Percentiles rank a stretch among this genome's conserved stretches.
Evolutionary conservation across 208 protist genomes (phyloP).

Genomic region (Zelonia costaricensis): DNA sequence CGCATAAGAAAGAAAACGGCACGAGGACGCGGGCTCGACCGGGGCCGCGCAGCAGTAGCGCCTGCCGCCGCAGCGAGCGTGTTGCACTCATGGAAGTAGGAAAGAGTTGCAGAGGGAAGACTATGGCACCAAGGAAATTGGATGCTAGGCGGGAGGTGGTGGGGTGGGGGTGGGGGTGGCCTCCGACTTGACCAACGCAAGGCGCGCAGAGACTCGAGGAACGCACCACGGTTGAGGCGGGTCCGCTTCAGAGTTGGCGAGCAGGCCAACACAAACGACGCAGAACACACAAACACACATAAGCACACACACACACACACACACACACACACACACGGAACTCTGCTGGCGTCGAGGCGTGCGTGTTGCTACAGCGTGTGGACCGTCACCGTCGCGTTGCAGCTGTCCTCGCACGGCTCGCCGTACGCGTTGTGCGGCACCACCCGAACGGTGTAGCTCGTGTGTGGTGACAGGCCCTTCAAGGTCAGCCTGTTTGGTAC

Average conservation of each 20-base stretch:
- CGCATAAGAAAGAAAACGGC: too few relatives aligned
- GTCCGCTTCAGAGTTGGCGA: too few relatives aligned
- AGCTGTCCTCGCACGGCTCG: constrained; percentile 7
- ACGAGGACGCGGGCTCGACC: too few relatives aligned
- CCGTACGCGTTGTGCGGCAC: constrained; percentile 11
- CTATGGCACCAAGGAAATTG: too few relatives aligned
- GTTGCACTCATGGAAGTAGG: too few relatives aligned
- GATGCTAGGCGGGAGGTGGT: too few relatives aligned
- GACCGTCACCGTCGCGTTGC: constrained; percentile 15
- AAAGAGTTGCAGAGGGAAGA: too few relatives aligned
- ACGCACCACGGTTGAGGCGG: too few relatives aligned
- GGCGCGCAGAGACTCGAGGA: neutral
- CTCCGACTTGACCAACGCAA: too few relatives aligned
- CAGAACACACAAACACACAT: neutral
- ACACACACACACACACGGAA: neutral
- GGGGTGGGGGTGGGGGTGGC: too few relatives aligned
- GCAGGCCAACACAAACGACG: neutral
- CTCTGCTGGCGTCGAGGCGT: neutral
- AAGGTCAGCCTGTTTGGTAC: neutral
- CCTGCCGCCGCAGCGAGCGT: too few relatives aligned
- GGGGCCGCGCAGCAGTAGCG: too few relatives aligned
- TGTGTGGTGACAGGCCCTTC: neutral
- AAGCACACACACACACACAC: neutral
- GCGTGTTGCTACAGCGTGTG: neutral
- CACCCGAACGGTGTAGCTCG: constrained; percentile 14